Evolutionary conservation across 2,329 filamentous ascomycete species (phyloP), one percentile per base, ranked within the genome.

Genomic region (Mycogone perniciosa): DNA sequence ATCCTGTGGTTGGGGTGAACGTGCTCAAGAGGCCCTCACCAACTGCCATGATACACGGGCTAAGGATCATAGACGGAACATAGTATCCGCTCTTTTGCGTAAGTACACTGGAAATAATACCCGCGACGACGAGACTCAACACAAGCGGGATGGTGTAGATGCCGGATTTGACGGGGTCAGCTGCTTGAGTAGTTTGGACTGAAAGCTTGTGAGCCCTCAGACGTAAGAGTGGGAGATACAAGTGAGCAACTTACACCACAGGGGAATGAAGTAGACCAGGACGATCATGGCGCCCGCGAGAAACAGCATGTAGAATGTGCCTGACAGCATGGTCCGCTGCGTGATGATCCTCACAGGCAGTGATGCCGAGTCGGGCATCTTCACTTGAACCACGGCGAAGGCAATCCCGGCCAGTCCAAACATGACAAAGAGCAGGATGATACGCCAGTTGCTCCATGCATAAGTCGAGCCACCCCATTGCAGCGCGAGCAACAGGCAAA

Each of bases 401-500:
- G 68, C 70, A 33, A 73, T 51, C 8, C 71, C 67, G 2, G 74
- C 67, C 11, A 76, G 58, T 1, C 60, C 75, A 52, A 78, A 81
- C 7, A 80, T 56, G 40, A 73, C 67, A 7, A 83, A 71, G n/a
- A 83, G 67, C 6, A 76, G 57, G 44, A 82, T 74, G 48, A 81
- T 73, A 40, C 75, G 73, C 67, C 74, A 75, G 55, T 68, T 71
- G 37, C 62, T 66, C 80, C 80, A 84, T 0, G 68, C 54, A 56
- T 81, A 78, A 2, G 64, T 71, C 2, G 72, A 71, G 4, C 80
- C 80, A 46, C 80, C 80, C 81, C 81, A 85, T 59, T 85, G 78
- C 33, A 86, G 68, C 1, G 82, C 82, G 5, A 86, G 68, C 3
- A 86, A 65, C 35, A 85, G 76, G 54, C 74, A 81, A 10, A 84